Conservation (phyloP, 192 early-diverging fungal species). For the Glomus cerebriforme region DNA sequence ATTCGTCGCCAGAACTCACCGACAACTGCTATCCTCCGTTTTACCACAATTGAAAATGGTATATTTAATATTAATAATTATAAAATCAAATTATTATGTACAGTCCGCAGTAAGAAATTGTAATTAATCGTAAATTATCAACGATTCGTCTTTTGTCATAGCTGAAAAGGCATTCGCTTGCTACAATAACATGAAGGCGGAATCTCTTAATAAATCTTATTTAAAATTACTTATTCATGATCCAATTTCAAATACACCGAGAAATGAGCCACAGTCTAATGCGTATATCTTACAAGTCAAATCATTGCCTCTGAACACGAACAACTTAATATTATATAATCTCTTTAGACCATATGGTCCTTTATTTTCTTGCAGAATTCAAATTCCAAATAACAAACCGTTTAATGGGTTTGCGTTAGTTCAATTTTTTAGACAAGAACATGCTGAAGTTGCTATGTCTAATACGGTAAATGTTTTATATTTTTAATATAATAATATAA, state of each 20-base stretch:
- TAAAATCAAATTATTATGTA: neutral
- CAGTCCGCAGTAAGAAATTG: neutral
- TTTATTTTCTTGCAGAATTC: constrained; percentile 35
- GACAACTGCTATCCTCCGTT: constrained; percentile 34
- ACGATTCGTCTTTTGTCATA: neutral
- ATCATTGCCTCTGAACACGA: constrained; percentile 33
- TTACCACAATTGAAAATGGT: constrained; percentile 38
- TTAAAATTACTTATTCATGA: constrained; percentile 34
- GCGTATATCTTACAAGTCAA: constrained; percentile 40
- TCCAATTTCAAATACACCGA: constrained; percentile 25
- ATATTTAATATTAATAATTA: neutral
- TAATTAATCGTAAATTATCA: neutral
- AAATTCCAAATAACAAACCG: constrained; percentile 19
- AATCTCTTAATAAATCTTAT: constrained; percentile 27
- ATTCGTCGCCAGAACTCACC: neutral
- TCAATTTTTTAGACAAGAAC: constrained; percentile 39
- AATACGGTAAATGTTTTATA: constrained; percentile 37
- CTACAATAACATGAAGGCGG: constrained; percentile 37
- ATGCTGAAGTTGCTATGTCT: constrained; percentile 34
- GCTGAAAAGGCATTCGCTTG: constrained; percentile 50
- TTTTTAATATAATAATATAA: too few species aligned
- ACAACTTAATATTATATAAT: constrained; percentile 37
- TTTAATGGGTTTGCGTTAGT: constrained; percentile 40
- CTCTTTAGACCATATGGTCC: constrained; percentile 49
- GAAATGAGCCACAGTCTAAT: constrained; percentile 34